Evolutionary conservation across 805 yeast species (phyloP).

Genomic region (Kregervanrija delftensis): DNA sequence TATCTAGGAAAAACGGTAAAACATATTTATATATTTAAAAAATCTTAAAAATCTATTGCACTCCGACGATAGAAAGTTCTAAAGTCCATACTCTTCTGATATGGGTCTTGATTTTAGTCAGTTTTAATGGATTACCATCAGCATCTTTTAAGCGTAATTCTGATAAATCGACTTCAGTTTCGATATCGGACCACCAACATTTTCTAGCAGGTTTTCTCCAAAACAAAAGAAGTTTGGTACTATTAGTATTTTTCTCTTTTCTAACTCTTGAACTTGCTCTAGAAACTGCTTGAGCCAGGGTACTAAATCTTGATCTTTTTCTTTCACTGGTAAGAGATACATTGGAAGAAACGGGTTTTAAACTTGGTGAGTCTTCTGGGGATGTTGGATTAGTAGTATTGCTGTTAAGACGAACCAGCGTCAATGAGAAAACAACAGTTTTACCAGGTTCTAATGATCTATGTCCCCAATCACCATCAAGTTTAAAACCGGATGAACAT

Average conservation of each 20-base stretch:
- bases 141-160: constrained; percentile 18
- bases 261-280: constrained; percentile 30
- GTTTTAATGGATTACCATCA: constrained; percentile 22
- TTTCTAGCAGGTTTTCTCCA: constrained; percentile 99
- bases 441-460: constrained; percentile 82
- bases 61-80: constrained; percentile 86
- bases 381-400: constrained; percentile 8
- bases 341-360: constrained; percentile 22
- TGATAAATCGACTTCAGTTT: constrained; percentile 36
- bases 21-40: constrained; percentile 2
- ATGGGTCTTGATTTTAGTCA: constrained; percentile 60
- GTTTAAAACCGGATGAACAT: constrained; percentile 76
- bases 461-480: constrained; percentile 75
- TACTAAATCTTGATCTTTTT: constrained; percentile 50
- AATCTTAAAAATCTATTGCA: constrained; percentile 33
- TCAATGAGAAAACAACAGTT: constrained; percentile 80
- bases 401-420: constrained; percentile 53
- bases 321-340: constrained; percentile 14
- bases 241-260: constrained; percentile 29
- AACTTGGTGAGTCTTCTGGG: constrained; percentile 25
- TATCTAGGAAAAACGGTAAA: constrained; percentile 13
- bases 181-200: constrained; percentile 92
- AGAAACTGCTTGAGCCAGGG: constrained; percentile 54
- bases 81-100: constrained; percentile 95
- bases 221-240: constrained; percentile 67